These are phyloP conservation scores for Orbilia javanica DNA, from an alignment of 2,329 filamentous ascomycete species.

Conservation along the genomic window DNA sequence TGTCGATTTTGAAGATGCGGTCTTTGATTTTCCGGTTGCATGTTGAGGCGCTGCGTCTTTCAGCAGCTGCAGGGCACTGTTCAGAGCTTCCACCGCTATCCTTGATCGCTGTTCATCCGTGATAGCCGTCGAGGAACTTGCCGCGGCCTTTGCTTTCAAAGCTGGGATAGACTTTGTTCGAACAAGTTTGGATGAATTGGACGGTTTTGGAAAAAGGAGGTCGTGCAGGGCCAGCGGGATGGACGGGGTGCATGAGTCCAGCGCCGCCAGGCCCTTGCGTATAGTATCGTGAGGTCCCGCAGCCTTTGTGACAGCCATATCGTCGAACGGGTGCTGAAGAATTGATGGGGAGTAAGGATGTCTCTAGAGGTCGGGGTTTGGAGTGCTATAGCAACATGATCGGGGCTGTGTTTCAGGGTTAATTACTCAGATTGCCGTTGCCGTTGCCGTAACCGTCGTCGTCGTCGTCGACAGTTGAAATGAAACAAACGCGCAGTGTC, in stretches of 20 bases:
- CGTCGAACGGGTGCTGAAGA: constrained; percentile 7
- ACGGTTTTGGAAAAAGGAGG: constrained; percentile 34
- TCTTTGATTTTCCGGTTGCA: constrained; percentile 35
- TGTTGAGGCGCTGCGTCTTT: constrained; percentile 36
- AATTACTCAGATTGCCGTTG: background rate
- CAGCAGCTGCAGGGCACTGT: constrained; percentile 43
- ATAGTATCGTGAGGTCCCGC: constrained; percentile 41
- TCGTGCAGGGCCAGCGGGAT: constrained; percentile 43
- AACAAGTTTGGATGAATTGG: constrained; percentile 30
- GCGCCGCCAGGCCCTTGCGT: constrained; percentile 48
- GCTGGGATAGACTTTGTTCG: constrained; percentile 48
- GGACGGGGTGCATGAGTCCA: constrained; percentile 42
- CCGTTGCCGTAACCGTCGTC: background rate
- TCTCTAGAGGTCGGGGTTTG: background rate
- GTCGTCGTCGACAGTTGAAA: constrained; percentile 24
- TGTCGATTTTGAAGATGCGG: constrained; percentile 26
- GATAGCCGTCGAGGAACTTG: constrained; percentile 34
- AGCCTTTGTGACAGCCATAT: constrained; percentile 53
- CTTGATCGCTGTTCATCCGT: constrained; percentile 52
- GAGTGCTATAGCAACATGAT: constrained; percentile 37
- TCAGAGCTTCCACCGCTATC: constrained; percentile 51
- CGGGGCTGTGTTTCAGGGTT: constrained; percentile 21
- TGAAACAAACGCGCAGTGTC: constrained; percentile 43
- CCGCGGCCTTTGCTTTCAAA: constrained; percentile 14
- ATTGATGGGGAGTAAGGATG: constrained; percentile 10